A percentile compares a stretch with the other conserved stretches of the same genome.
Evolutionary conservation across 2,329 filamentous ascomycete species (phyloP).

Genomic region (Epichloe baconii): DNA sequence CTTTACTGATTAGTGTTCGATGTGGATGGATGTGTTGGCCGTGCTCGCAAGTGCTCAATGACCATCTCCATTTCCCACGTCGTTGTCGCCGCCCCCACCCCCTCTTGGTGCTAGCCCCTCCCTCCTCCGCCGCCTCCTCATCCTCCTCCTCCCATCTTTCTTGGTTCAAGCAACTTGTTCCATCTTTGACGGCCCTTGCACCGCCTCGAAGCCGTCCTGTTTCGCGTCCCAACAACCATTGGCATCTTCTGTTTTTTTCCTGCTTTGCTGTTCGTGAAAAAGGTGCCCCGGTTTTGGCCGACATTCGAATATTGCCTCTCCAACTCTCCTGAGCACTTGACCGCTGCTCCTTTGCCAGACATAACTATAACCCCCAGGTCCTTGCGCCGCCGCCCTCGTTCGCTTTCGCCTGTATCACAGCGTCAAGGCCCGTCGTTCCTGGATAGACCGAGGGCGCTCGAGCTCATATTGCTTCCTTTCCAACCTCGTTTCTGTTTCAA

Average conservation of each 20-base stretch:
- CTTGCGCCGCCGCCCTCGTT: conserved; percentile 5
- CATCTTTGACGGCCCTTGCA: background rate
- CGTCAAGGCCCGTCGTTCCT: background rate
- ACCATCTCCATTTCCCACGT: background rate
- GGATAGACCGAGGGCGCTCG: background rate
- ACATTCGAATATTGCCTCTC: background rate
- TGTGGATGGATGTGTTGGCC: background rate
- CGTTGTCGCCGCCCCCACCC: background rate
- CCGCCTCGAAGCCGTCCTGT: background rate
- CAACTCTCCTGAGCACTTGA: background rate
- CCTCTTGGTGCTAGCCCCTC: background rate
- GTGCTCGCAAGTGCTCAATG: background rate
- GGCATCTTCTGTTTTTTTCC: background rate
- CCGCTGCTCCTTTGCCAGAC: conserved; percentile 5
- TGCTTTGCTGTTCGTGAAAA: background rate
- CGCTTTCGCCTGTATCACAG: conserved; percentile 1
- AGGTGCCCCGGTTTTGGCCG: background rate
- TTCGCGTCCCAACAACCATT: background rate
- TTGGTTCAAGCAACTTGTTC: background rate
- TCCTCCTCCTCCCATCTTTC: background rate
- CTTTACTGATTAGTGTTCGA: no score
- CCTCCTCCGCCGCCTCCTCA: background rate
- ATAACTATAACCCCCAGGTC: background rate
- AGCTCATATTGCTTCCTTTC: background rate
- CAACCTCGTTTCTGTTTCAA: background rate